Base-by-base conservation (phyloP, 2,329 filamentous ascomycete species). In the Aspergillus calidoustus region DNA sequence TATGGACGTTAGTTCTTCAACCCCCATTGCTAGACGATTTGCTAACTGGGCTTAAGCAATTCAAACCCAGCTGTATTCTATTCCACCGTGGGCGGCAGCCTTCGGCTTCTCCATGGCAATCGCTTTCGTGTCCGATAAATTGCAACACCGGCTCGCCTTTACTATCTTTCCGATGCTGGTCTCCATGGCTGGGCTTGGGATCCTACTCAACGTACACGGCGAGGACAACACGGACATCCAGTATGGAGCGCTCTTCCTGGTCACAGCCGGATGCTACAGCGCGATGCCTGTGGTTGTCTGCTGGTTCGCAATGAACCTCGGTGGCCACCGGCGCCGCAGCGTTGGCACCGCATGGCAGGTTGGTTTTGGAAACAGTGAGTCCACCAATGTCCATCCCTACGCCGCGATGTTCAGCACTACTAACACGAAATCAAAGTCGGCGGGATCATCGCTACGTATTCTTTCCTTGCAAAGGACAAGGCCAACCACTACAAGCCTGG, bases 281-380 rank as follows among this genome's bases (percentile, higher is more conserved):
- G 91, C 93, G n/a, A 93, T 97, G 90, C 93, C 94, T 0, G 88
- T 97, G 31, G 87, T 93, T 48, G 86, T 93, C 7, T 93, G 90
- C 74, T 93, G 91, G 90, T 93, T 90, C 76, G 89, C 89, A 68
- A 92, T 92, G 86, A 93, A 93, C 69, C 80, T 92, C 1, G 87
- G 87, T 2, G 90, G 90, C 0, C 91, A 93, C 72, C 88, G 88
- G 60, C 84, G 90, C 3, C 83, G 90, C 48, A 83, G 87, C 8
- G 85, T 93, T 17, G 90, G 90, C 13, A 86, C 86, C 8, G 91
- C 89, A 1, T 93, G 89, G 89, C 90, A 93, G 74, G 82, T 93
- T 48, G 89, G 89, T 0, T 92, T 93, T 66, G 91, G 91, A 11
- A 93, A 93, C 69, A 77, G 74, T 77, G 67, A 62, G 74, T 70